Conservation (phyloP, 768 basidiomycete genomes). For the Mrakia frigida region DNA sequence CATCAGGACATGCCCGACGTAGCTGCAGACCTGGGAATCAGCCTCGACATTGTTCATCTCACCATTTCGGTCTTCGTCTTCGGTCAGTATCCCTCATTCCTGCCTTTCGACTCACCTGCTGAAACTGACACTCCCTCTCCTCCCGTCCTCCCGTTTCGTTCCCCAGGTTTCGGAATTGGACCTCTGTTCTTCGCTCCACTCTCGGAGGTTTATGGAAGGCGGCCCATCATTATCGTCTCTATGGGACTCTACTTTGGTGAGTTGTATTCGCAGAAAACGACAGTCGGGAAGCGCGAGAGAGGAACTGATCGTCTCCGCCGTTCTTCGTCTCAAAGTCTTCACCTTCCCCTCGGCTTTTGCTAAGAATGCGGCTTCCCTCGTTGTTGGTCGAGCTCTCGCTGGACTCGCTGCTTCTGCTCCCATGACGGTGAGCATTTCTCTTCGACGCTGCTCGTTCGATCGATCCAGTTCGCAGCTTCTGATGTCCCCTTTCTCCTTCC, state of each 20-base stretch:
- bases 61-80: conserved; percentile 29
- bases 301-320: not conserved
- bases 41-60: conserved; percentile 34
- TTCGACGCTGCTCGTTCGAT: no score
- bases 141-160: no score
- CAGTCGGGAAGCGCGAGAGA: no score
- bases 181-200: conserved; percentile 43
- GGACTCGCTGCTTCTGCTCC: conserved; percentile 41
- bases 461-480: no score
- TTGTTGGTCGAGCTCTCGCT: conserved; percentile 41
- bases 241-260: conserved; percentile 38
- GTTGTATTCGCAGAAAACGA: not conserved
- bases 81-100: not conserved
- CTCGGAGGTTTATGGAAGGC: conserved; percentile 40
- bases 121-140: no score
- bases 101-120: no score
- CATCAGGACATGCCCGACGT: conserved; percentile 15
- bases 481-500: no score
- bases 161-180: conserved; percentile 38
- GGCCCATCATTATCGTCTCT: conserved; percentile 37
- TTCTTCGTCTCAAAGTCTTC: conserved; percentile 34
- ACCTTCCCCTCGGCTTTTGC: conserved; percentile 43
- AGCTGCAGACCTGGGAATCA: conserved; percentile 35
- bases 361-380: conserved; percentile 38
- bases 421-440: no score